Evolutionary conservation across 129 eudicot species (phyloP).

Genomic region (Flaveria trinervia): DNA sequence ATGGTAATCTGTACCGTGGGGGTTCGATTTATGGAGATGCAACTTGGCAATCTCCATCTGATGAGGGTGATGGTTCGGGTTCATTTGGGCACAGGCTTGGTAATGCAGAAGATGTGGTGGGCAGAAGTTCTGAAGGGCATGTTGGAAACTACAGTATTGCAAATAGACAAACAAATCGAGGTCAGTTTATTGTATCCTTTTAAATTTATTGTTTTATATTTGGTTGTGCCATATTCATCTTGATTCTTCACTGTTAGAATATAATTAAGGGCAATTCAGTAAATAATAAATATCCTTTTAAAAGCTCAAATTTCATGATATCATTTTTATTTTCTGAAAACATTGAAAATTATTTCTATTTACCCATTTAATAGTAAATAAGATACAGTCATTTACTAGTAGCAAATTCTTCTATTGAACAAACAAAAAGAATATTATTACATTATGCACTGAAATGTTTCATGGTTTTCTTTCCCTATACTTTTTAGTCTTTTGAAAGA

Average conservation of each 20-base stretch:
- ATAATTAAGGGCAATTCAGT: too few relatives aligned
- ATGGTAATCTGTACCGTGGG: slow-evolving; percentile 59
- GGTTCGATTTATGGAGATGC: slow-evolving; percentile 58
- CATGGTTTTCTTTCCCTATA: not conserved
- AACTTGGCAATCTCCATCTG: slow-evolving; percentile 64
- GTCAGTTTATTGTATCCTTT: slow-evolving; percentile 34
- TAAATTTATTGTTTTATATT: not conserved
- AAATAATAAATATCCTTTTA: not conserved
- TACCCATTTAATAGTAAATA: not conserved
- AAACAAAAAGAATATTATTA: not conserved
- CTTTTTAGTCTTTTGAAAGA: not conserved
- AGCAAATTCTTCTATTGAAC: not conserved
- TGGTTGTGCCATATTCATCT: not conserved
- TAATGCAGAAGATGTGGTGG: slow-evolving; percentile 48
- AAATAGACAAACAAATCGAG: slow-evolving; percentile 76
- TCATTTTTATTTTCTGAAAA: not conserved
- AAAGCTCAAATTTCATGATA: not conserved
- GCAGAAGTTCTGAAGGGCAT: slow-evolving; percentile 59
- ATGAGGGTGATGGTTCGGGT: slow-evolving; percentile 57
- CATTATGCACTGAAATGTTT: not conserved
- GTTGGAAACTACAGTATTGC: slow-evolving; percentile 59
- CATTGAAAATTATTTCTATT: not conserved
- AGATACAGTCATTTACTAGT: not conserved
- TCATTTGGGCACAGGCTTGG: slow-evolving; percentile 65
- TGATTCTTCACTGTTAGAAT: too few relatives aligned